Evolutionary conservation across 1,284 basidiomycete genomes (phyloP).

Genomic region (Apiotrichum veenhuisii): DNA sequence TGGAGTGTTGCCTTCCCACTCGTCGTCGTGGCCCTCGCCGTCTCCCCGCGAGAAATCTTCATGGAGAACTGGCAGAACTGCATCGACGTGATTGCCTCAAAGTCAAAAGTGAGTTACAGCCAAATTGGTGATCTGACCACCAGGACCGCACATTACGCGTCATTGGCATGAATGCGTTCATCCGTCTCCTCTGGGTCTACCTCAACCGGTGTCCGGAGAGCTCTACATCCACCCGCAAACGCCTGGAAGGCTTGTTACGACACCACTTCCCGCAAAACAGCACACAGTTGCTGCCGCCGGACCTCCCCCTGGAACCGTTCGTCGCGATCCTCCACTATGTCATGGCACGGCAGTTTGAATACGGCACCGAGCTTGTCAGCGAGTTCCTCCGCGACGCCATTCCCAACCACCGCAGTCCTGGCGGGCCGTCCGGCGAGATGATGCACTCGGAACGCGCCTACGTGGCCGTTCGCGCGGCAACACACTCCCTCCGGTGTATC

Average conservation of each 20-base stretch:
- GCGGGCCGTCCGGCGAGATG: conserved; percentile 48
- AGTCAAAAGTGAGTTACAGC: conserved; percentile 70
- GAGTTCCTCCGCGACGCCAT: conserved; percentile 69
- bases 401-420: conserved; percentile 38
- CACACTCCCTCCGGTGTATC: conserved; percentile 66
- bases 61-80: conserved; percentile 72
- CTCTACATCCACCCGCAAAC: conserved; percentile 68
- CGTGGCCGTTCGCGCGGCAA: conserved; percentile 71
- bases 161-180: conserved; percentile 73
- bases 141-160: conserved; percentile 75
- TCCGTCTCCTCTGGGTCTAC: conserved; percentile 89
- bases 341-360: conserved; percentile 79
- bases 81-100: conserved; percentile 66
- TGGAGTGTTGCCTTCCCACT: conserved; percentile 86
- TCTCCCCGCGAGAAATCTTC: conserved; percentile 81
- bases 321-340: conserved; percentile 77
- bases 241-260: conserved; percentile 72
- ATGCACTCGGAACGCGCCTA: conserved; percentile 69
- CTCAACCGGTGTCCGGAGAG: conserved; percentile 87
- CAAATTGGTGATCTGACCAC: conserved; percentile 10
- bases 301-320: conserved; percentile 73
- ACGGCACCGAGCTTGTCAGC: conserved; percentile 74
- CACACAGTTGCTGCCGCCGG: conserved; percentile 61
- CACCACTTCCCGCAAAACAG: conserved; percentile 75
- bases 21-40: conserved; percentile 76